Evolutionary conservation across 345 rosid species (phyloP).

Genomic region (Populus tremula): DNA sequence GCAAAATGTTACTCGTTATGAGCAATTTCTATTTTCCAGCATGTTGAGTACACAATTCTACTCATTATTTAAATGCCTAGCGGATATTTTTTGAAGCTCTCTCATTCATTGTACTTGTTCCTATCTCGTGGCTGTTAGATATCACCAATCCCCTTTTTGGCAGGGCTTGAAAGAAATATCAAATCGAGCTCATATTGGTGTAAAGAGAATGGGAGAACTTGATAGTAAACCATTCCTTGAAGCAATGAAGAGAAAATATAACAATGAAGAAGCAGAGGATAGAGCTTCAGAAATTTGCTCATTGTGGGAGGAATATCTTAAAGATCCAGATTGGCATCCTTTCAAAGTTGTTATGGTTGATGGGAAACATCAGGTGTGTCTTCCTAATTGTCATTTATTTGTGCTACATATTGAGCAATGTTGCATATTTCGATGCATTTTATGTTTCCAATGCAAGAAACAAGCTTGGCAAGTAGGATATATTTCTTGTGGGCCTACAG

Average conservation of each 20-base stretch:
- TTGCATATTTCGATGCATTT: background rate
- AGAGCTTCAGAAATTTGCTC: conserved; percentile 75
- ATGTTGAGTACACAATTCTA: background rate
- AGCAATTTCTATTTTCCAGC: background rate
- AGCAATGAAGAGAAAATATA: conserved; percentile 71
- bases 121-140: conserved; percentile 10
- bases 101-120: background rate
- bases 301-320: conserved; percentile 88
- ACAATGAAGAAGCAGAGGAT: conserved; percentile 66
- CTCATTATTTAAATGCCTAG: background rate
- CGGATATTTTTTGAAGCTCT: conserved; percentile 5
- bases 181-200: conserved; percentile 50
- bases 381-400: conserved; percentile 7
- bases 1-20: background rate
- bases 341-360: conserved; percentile 52
- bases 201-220: conserved; percentile 97
- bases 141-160: conserved; percentile 17
- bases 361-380: conserved; percentile 58
- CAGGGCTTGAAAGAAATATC: conserved; percentile 62
- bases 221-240: conserved; percentile 68
- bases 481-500: background rate
- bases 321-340: conserved; percentile 97
- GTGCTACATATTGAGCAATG: background rate
- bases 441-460: background rate
- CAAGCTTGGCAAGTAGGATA: background rate